Evolutionary conservation across 495 filamentous ascomycete species (phyloP), one percentile per base, ranked within the genome.

Genomic region (Barbatosphaeria neglecta): DNA sequence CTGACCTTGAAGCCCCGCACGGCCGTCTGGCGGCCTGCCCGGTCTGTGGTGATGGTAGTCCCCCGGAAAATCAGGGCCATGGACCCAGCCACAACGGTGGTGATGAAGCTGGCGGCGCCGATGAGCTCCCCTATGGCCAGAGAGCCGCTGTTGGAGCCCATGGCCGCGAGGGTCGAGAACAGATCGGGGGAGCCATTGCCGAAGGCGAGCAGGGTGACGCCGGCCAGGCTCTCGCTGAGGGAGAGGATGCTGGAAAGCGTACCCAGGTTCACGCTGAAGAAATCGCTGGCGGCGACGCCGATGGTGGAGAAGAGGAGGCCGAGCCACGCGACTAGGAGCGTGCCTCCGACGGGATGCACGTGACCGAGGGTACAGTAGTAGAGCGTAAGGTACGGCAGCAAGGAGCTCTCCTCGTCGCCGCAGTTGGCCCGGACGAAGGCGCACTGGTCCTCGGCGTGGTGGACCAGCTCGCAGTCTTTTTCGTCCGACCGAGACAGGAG

Each of bases 131-230:
- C 93, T 49, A 97, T 81, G 1, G 93, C 93, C 64, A 99, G 74
- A 64, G 90, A 95, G 3, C 89, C 93, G 56, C 88, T 94, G 54
- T 97, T 86, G 22, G 90, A 92, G 59, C 81, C 82, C 90, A 99
- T 97, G 48, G 93, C 93, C 23, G 90, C 93, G 58, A 97, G 96
- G 3, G 93, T 99, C 33, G 87, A 94, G 63, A 99, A 99, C 16
- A 99, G 90, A 64, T 99, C 93, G 0, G 93, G 93, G 52, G 90
- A 96, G n/a, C 93, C 93, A 67, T 99, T 99, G 44, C 93, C 93
- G 63, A 99, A 92, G 4, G 93, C 93, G 43, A 97, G 71, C 55
- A 99, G 94, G 1, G 93, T 99, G 16, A 98, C 93, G 20, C 93
- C 93, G 0, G 93, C 87, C 69, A 97, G 77, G 58, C 86, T 95